Conservation (phyloP, 179 eudicot genomes). For the Camellia oleifera region DNA sequence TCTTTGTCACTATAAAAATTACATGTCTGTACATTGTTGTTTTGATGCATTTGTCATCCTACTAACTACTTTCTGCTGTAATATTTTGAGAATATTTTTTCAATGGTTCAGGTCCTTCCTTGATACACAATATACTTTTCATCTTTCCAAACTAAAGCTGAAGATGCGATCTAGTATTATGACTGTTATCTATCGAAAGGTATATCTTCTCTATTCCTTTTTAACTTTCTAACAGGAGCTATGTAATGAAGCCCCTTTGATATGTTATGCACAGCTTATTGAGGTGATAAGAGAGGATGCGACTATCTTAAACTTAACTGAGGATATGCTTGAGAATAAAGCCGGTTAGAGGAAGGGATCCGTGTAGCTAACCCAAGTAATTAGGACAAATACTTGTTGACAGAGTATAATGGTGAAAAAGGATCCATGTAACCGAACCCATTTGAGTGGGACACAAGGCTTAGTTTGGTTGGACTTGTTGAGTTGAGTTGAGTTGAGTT, state of each 20-base stretch:
- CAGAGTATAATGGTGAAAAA: too few species aligned
- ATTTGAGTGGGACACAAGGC: too few species aligned
- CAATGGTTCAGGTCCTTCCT: constrained; percentile 77
- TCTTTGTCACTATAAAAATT: background rate
- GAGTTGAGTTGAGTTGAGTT: too few species aligned
- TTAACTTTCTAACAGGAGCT: background rate
- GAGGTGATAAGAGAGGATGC: background rate
- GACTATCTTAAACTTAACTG: too few species aligned
- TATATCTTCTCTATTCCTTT: constrained; percentile 15
- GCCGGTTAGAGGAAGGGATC: too few species aligned
- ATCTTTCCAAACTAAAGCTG: constrained; percentile 66
- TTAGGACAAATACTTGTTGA: too few species aligned
- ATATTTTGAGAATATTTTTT: constrained; percentile 6
- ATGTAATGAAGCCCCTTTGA: background rate
- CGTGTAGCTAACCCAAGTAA: too few species aligned
- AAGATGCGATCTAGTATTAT: constrained; percentile 84
- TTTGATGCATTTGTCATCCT: background rate
- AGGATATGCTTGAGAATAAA: too few species aligned
- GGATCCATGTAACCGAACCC: too few species aligned
- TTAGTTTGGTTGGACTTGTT: too few species aligned
- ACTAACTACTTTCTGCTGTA: background rate
- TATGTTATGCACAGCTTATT: background rate
- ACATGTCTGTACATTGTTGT: background rate
- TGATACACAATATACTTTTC: constrained; percentile 89
- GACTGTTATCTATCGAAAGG: constrained; percentile 82